Percentiles rank a stretch among this genome's conserved stretches.
Evolutionary conservation across 345 rosid species (phyloP).

Genomic region (Brassica incana): DNA sequence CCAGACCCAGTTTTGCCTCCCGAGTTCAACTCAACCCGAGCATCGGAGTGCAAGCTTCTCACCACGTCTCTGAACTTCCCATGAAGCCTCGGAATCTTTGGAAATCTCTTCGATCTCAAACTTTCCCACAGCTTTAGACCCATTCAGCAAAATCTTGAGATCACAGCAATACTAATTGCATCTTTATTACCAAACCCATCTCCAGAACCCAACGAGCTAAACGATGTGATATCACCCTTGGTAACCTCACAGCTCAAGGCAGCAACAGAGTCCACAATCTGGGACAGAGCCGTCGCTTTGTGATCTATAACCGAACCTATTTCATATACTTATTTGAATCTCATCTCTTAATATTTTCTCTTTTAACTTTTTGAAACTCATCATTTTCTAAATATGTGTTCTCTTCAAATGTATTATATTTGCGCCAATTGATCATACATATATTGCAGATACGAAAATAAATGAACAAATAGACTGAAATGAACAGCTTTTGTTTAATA

Average conservation of each 20-base stretch:
- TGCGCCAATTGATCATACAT: too few species aligned
- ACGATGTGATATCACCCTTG: conserved; percentile 50
- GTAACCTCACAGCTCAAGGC: conserved; percentile 80
- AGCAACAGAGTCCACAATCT: conserved; percentile 58
- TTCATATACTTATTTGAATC: too few species aligned
- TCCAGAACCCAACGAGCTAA: conserved; percentile 54
- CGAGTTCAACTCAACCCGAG: conserved; percentile 57
- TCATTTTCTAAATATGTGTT: too few species aligned
- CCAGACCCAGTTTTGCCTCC: conserved; percentile 24
- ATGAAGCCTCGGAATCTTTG: conserved; percentile 49
- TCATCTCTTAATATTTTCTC: too few species aligned
- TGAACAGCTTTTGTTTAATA: too few species aligned
- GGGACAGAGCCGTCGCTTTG: conserved; percentile 46
- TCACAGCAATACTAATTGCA: conserved; percentile 68
- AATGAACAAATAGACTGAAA: too few species aligned
- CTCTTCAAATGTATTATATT: too few species aligned
- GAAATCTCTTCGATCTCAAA: conserved; percentile 42
- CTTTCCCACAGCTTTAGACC: conserved; percentile 65
- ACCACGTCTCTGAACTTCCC: conserved; percentile 65
- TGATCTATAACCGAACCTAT: conserved; percentile 53
- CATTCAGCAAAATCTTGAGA: conserved; percentile 66
- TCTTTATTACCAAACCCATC: conserved; percentile 75
- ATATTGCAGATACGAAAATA: too few species aligned
- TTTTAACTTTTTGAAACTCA: too few species aligned
- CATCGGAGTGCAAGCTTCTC: conserved; percentile 53